Percentiles rank a stretch among this genome's conserved stretches.
Conservation (phyloP, 768 basidiomycete genomes). For the Panellus pusillus region DNA sequence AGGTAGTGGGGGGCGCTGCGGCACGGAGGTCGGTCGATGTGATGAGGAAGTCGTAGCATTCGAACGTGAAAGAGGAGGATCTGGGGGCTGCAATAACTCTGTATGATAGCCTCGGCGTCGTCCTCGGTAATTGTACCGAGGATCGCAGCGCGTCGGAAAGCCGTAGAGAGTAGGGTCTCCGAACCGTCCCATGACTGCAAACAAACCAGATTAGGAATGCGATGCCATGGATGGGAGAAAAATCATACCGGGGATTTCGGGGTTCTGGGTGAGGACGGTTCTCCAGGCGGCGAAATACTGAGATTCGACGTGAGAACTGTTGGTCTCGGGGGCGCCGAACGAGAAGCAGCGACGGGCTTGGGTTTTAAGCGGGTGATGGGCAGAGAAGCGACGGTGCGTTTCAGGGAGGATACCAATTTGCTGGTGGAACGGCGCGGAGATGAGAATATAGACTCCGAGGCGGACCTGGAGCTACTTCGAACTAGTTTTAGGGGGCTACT, state of each 20-base stretch:
- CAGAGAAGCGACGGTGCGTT: constrained; percentile 1
- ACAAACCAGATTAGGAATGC: not conserved
- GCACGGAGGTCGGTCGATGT: too few relatives aligned
- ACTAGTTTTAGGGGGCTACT: constrained; percentile 9
- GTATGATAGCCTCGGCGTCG: constrained; percentile 6
- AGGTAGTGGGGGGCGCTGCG: too few relatives aligned
- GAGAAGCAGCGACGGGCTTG: not conserved
- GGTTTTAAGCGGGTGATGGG: not conserved
- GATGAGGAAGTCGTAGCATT: not conserved
- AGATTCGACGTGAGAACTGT: not conserved
- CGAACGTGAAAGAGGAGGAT: not conserved
- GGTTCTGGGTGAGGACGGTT: not conserved
- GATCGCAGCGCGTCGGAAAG: constrained; percentile 11
- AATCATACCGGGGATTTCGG: not conserved
- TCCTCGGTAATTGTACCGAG: constrained; percentile 7
- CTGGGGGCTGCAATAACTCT: not conserved
- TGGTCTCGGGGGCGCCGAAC: not conserved
- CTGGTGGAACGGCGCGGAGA: constrained; percentile 9
- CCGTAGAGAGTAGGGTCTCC: constrained; percentile 4
- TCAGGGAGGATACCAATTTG: constrained; percentile 8
- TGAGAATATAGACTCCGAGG: not conserved
- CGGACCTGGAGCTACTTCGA: not conserved
- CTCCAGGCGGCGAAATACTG: not conserved
- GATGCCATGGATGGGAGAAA: not conserved
- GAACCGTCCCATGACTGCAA: not conserved